Conservation (phyloP, 2,329 filamentous ascomycete species). For the Neofusicoccum ribis region DNA sequence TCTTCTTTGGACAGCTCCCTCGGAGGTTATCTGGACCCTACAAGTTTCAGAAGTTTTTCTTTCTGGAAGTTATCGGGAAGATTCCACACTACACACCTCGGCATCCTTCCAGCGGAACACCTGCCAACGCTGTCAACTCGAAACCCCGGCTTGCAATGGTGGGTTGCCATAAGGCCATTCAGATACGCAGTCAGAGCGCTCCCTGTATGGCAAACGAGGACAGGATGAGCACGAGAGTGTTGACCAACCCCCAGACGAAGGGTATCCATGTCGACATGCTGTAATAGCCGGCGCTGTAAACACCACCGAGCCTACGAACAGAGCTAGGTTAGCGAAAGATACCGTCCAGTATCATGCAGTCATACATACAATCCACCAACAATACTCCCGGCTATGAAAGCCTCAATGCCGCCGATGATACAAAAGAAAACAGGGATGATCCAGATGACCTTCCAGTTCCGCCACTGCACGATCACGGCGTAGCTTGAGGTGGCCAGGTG, state of each 20-base stretch:
- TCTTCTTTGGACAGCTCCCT: too few species aligned
- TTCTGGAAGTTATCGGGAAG: too few species aligned
- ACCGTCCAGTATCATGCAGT: neutral
- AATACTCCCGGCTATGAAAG: constrained; percentile 75
- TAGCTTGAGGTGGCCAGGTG: constrained; percentile 72
- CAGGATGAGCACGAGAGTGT: constrained; percentile 76
- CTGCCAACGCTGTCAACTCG: too few species aligned
- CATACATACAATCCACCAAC: constrained; percentile 72
- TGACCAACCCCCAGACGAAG: constrained; percentile 83
- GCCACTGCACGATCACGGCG: constrained; percentile 69
- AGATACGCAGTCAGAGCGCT: constrained; percentile 60
- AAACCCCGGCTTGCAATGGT: neutral
- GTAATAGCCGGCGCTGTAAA: constrained; percentile 81
- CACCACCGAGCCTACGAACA: constrained; percentile 65
- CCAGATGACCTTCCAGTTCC: constrained; percentile 63
- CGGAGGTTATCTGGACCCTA: too few species aligned
- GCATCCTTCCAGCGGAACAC: too few species aligned
- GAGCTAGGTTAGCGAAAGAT: neutral
- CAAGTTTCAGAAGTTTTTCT: too few species aligned
- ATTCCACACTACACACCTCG: too few species aligned
- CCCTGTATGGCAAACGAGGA: constrained; percentile 94
- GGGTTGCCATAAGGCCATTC: neutral
- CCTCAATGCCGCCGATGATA: constrained; percentile 72
- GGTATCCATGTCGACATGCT: constrained; percentile 95
- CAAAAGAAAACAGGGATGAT: constrained; percentile 70